Evolutionary conservation across 495 filamentous ascomycete genomes (phyloP), one percentile per base, ranked within the genome.

Genomic region (Ramalina intermedia): DNA sequence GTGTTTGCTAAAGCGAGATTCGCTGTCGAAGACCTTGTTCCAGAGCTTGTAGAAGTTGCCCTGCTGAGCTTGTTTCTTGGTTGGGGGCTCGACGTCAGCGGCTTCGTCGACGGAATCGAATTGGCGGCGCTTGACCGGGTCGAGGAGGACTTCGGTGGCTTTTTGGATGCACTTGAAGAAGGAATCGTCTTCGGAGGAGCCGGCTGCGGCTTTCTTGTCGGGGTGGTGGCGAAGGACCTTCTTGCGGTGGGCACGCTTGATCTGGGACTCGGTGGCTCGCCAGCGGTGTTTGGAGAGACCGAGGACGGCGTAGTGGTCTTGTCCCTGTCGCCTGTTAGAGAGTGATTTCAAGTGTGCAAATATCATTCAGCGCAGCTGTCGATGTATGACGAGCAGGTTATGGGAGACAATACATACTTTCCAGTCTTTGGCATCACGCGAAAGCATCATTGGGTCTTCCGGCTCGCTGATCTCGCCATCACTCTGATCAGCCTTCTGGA

Each of bases 131-230:
- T 86, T 94, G 63, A 79, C 73, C 37, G 91, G 88, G 72, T 98
- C 91, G 37, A 84, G 74, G 16, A 98, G 84, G 48, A 96, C 72
- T 62, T 98, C 91, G 59, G 81, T 90, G 51, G 91, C 91, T 66
- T 94, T 95, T 72, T 98, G 91, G 65, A 98, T 98, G 67, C 91
- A 98, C 76, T 98, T 98, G 82, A 98, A 98, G 76, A 98, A 98
- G 58, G 81, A 84, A 68, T 98, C 91, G 69, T 94, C 88, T 66
- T 98, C 88, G 55, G 80, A 80, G 52, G 71, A 75, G 52, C 91
- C 87, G 45, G 80, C 74, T 36, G 91, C 90, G 26, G 91, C 91
- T 71, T 91, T 94, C 82, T 98, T 98, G 62, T 98, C 91, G 48
- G 91, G 91, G 63, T 98, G 91, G 65, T 98, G 91, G 70, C 85